Base-by-base conservation (phyloP, 2,329 filamentous ascomycete genomes). In the Colletotrichum sp. region DNA sequence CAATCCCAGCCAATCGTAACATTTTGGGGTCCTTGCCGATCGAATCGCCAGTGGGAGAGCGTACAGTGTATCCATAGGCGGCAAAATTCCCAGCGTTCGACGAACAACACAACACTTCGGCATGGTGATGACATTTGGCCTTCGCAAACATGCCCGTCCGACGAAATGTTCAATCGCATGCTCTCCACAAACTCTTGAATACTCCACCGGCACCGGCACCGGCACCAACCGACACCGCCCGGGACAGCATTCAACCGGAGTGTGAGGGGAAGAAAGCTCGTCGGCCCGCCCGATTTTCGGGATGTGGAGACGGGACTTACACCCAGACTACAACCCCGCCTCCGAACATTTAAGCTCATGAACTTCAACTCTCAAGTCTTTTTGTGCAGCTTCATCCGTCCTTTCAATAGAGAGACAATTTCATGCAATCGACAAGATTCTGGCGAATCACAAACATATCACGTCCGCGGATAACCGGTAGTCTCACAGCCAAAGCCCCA, bases 211-310 rank as follows among this genome's bases (percentile, higher is more conserved):
- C 57, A 28, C n/a, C 26, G 43, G 18, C 30, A 55, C 55, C 68
- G 55, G 24, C 61, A 61, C 52, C 72, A 39, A 32, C 32, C 59
- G 32, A 30, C 48, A 39, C 61, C 61, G 61, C 70, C 67, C 74
- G 70, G 74, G 74, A 76, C 74, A 76, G 74, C 43, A 73, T 76
- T 76, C 74, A 73, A 65, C 74, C 74, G 70, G 74, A 48, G 24
- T n/a, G 43, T 30, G 69, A 57, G 73, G 69, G 73, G 57, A 21
- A 59, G 55, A 63, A 61, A 61, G 61, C 32, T 55, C 55, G 32
- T 75, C 73, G 71, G 65, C 70, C 74, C 65, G 59, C 48, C 73
- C 70, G 74, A 69, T 69, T 76, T 68, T 76, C 74, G 74, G 74
- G 64, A 64, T 60, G 64, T 69, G 74, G 70, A 74, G 70, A 74